A percentile compares a stretch with the other conserved stretches of the same genome.
Conservation (phyloP, 169 alveolate species). For the Babesia bigemina region DNA sequence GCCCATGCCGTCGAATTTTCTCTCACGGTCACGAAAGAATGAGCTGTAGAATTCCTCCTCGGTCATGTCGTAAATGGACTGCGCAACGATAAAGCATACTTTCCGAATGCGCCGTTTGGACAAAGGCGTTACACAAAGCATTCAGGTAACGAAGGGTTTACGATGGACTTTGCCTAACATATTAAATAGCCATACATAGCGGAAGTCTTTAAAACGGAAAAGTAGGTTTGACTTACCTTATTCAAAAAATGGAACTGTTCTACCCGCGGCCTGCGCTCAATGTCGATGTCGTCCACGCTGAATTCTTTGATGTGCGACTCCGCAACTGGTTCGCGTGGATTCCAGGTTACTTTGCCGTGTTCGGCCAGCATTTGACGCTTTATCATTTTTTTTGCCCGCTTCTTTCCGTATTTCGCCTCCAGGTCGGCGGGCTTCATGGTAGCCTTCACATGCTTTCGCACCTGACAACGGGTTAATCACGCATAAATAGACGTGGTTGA, state of each 20-base stretch:
- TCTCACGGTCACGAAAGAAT: constrained; percentile 60
- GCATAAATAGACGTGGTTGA: not conserved
- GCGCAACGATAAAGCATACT: not conserved
- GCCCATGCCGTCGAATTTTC: constrained; percentile 54
- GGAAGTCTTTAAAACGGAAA: not conserved
- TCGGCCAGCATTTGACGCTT: constrained; percentile 21
- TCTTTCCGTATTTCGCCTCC: constrained; percentile 23
- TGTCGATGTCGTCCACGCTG: constrained; percentile 20
- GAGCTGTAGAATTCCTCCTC: constrained; percentile 56
- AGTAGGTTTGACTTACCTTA: constrained; percentile 5
- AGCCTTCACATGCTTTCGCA: constrained; percentile 14
- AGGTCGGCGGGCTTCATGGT: constrained; percentile 35
- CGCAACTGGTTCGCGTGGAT: constrained; percentile 3
- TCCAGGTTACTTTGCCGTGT: constrained; percentile 30
- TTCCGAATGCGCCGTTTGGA: too few relatives aligned
- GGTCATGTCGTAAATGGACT: constrained; percentile 59
- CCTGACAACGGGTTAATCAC: not conserved
- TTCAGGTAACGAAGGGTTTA: too few relatives aligned
- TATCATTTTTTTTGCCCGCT: constrained; percentile 18
- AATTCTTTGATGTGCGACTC: constrained; percentile 20
- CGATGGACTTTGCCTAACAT: too few relatives aligned
- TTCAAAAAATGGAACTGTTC: constrained; percentile 33
- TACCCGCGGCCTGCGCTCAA: constrained; percentile 10
- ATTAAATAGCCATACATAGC: too few relatives aligned
- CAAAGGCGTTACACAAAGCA: too few relatives aligned